Evolutionary conservation across 805 yeast species (phyloP).

Genomic region (Candida chilensis): DNA sequence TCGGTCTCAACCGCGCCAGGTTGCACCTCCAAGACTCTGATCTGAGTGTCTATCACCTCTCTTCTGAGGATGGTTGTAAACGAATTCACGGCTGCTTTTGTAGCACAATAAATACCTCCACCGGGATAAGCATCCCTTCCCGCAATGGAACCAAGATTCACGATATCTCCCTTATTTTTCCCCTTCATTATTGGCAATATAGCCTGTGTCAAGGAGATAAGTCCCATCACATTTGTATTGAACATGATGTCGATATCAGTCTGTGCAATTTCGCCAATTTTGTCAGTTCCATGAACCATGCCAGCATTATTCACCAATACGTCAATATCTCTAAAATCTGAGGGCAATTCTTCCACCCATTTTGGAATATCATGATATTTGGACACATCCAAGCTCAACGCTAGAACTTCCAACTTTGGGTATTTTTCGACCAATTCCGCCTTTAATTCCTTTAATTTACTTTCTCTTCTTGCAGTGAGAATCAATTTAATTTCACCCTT

Average conservation of each 20-base stretch:
- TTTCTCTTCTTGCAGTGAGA: slow-evolving; percentile 71
- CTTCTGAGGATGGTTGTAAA: slow-evolving; percentile 58
- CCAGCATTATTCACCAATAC: slow-evolving; percentile 57
- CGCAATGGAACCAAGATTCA: slow-evolving; percentile 62
- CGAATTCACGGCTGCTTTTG: slow-evolving; percentile 54
- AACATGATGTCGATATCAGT: slow-evolving; percentile 33
- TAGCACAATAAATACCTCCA: slow-evolving; percentile 64
- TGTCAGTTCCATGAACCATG: slow-evolving; percentile 33
- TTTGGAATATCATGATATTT: slow-evolving; percentile 36
- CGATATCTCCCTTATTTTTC: slow-evolving; percentile 43
- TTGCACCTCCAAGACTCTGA: slow-evolving; percentile 57
- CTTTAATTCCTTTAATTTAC: slow-evolving; percentile 43
- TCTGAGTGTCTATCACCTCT: slow-evolving; percentile 62
- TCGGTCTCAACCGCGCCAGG: slow-evolving; percentile 71
- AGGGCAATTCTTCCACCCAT: slow-evolving; percentile 46
- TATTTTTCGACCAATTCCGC: slow-evolving; percentile 34
- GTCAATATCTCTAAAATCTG: slow-evolving; percentile 50
- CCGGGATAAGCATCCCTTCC: slow-evolving; percentile 66
- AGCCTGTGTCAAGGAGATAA: slow-evolving; percentile 34
- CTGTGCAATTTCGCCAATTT: slow-evolving; percentile 25
- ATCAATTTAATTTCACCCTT: slow-evolving; percentile 63
- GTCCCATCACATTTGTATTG: slow-evolving; percentile 36
- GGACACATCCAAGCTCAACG: slow-evolving; percentile 49
- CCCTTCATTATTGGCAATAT: slow-evolving; percentile 29
- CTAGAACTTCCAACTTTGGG: slow-evolving; percentile 33